Conservation (phyloP, 129 eudicot genomes). For the Ambrosia trifida region DNA sequence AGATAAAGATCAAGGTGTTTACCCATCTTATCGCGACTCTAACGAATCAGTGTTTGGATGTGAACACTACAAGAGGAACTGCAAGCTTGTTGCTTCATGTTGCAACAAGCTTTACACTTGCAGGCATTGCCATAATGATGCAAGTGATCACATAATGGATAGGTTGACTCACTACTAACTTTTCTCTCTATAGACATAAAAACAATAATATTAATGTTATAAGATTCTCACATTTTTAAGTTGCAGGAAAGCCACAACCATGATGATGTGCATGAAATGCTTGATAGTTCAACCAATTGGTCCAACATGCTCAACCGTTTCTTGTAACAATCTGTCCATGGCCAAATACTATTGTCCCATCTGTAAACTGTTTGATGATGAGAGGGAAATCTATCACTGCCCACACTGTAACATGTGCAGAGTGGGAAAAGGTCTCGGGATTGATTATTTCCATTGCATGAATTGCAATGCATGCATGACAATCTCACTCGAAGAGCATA, state of each 20-base stretch:
- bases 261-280: constrained; percentile 99
- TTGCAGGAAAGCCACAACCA: constrained; percentile 79
- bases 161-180: constrained; percentile 44
- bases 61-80: constrained; percentile 86
- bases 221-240: constrained; percentile 1
- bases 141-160: constrained; percentile 73
- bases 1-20: constrained; percentile 39
- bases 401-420: constrained; percentile 93
- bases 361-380: constrained; percentile 91
- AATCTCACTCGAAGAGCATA: constrained; percentile 58
- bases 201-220: background rate
- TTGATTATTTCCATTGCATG: constrained; percentile 93
- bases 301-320: constrained; percentile 57
- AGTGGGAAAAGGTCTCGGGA: constrained; percentile 89
- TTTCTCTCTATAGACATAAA: constrained; percentile 11
- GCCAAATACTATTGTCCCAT: constrained; percentile 82
- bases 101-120: constrained; percentile 77
- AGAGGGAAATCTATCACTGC: constrained; percentile 93
- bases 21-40: constrained; percentile 72
- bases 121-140: constrained; percentile 87
- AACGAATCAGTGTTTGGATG: constrained; percentile 64
- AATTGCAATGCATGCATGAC: constrained; percentile 96
- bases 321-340: constrained; percentile 74
- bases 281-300: constrained; percentile 74
- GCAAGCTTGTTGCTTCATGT: constrained; percentile 87